A percentile compares a stretch with the other conserved stretches of the same genome.
Evolutionary conservation across 2,329 filamentous ascomycete genomes (phyloP).

Genomic region (Moelleriella libera): DNA sequence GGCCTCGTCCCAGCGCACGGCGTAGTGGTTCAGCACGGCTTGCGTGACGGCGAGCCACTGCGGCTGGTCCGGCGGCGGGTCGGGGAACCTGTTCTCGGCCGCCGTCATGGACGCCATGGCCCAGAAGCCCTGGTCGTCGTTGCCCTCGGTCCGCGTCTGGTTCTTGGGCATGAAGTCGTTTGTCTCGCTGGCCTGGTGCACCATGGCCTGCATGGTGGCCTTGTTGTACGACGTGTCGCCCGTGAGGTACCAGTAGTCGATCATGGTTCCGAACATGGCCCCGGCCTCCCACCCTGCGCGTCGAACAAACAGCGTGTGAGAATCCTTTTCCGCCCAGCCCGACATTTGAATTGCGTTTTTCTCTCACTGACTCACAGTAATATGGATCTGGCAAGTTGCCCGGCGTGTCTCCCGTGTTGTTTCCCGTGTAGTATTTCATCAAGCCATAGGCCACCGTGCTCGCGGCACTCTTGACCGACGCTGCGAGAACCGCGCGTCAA

Average conservation of each 20-base stretch:
- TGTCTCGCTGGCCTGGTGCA: constrained; percentile 45
- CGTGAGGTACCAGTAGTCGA: constrained; percentile 60
- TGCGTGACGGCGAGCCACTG: constrained; percentile 66
- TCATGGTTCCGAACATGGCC: constrained; percentile 53
- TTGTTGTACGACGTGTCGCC: constrained; percentile 51
- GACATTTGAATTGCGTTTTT: too few species aligned
- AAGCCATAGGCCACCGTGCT: constrained; percentile 30
- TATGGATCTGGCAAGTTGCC: constrained; percentile 41
- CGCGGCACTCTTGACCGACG: constrained; percentile 24
- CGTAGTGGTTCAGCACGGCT: constrained; percentile 68
- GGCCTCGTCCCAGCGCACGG: constrained; percentile 50
- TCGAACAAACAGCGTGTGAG: neutral
- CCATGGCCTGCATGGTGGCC: constrained; percentile 40
- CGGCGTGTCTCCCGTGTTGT: constrained; percentile 41
- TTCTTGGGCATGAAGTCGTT: constrained; percentile 51
- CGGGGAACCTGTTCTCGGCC: constrained; percentile 60
- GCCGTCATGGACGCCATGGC: constrained; percentile 65
- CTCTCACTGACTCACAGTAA: neutral
- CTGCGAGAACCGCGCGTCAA: neutral
- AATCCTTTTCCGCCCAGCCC: neutral
- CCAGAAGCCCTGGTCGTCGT: constrained; percentile 76
- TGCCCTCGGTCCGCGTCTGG: constrained; percentile 46
- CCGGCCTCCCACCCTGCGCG: constrained; percentile 52
- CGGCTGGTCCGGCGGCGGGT: constrained; percentile 46
- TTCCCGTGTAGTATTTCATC: constrained; percentile 37